These are phyloP conservation scores for Entoloma clypeatum DNA, from an alignment of 1,284 basidiomycete genomes.

Conservation along the genomic window DNA sequence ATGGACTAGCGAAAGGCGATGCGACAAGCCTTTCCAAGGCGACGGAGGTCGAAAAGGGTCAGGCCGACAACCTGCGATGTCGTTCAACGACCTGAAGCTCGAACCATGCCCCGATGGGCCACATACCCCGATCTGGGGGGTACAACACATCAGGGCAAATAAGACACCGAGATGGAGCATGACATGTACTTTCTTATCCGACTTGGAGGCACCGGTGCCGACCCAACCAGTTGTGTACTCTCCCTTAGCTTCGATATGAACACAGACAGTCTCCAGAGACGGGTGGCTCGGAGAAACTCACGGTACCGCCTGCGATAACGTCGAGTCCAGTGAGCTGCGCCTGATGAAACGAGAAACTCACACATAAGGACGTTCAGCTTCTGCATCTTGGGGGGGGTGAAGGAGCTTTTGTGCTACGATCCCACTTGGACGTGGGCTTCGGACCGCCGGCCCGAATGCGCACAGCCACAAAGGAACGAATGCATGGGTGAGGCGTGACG, in stretches of 20 bases:
- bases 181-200: slow-evolving; percentile 82
- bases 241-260: slow-evolving; percentile 42
- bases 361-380: slow-evolving; percentile 77
- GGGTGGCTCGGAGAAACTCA: slow-evolving; percentile 33
- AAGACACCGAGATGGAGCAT: not conserved
- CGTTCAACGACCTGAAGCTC: slow-evolving; percentile 10
- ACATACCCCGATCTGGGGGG: slow-evolving; percentile 63
- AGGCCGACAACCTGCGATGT: slow-evolving; percentile 75
- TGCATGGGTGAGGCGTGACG: slow-evolving; percentile 26
- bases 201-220: slow-evolving; percentile 83
- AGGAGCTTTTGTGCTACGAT: too few species aligned
- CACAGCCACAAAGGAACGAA: slow-evolving; percentile 18
- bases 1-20: not conserved
- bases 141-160: slow-evolving; percentile 8
- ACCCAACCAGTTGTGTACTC: slow-evolving; percentile 96
- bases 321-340: slow-evolving; percentile 2
- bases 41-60: slow-evolving; percentile 86
- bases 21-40: slow-evolving; percentile 70
- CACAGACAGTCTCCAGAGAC: not conserved
- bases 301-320: slow-evolving; percentile 55
- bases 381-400: slow-evolving; percentile 10
- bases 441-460: slow-evolving; percentile 11
- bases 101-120: not conserved
- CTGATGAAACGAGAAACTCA: slow-evolving; percentile 31
- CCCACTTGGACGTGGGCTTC: slow-evolving; percentile 7